These are phyloP conservation scores for Suhomyces coccinellae DNA, from an alignment of 1,139 yeast genomes.

Conservation along the genomic window DNA sequence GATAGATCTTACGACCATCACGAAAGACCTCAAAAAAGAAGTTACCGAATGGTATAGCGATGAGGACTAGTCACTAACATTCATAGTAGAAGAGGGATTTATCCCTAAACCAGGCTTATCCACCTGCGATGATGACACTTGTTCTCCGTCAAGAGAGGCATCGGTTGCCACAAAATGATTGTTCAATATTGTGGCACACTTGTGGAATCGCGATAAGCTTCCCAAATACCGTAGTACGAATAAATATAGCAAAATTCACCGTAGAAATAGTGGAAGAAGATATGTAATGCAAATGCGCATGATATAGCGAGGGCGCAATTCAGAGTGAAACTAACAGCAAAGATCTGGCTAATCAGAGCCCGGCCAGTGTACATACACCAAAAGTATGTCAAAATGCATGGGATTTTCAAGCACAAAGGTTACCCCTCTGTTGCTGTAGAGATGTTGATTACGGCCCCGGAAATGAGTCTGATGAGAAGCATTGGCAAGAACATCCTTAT, in stretches of 20 bases:
- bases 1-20: constrained; percentile 6
- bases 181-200: constrained; percentile 5
- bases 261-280: no score
- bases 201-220: constrained; percentile 3
- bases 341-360: neutral
- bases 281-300: neutral
- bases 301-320: constrained; percentile 2
- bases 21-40: constrained; percentile 14
- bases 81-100: neutral
- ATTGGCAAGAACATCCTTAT: neutral
- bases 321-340: neutral
- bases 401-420: no score
- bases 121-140: neutral
- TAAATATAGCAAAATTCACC: neutral
- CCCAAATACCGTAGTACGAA: neutral
- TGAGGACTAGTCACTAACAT: constrained; percentile 14
- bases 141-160: neutral
- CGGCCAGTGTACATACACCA: no score
- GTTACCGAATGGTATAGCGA: constrained; percentile 3
- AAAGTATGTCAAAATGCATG: no score
- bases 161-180: constrained; percentile 2
- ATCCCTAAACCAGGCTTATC: neutral
- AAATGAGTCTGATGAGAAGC: no score
- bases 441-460: no score
- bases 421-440: no score